Conservation (phyloP, 106 monocot species). For the Dendrobium officinale region DNA sequence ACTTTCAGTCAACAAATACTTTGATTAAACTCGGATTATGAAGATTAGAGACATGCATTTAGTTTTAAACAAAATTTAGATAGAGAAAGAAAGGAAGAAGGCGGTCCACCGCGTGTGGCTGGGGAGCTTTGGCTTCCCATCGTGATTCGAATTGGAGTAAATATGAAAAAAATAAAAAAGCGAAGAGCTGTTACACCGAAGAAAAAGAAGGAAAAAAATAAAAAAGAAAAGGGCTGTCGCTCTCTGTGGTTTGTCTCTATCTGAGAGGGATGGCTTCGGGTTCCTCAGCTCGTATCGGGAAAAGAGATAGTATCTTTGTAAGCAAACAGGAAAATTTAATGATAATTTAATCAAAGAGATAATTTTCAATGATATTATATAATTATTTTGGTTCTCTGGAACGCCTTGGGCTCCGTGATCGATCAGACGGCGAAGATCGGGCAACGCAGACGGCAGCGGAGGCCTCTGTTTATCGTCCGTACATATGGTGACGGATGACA, state of each 20-base stretch:
- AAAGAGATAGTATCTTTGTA: conserved; percentile 7
- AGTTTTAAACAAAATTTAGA: not conserved
- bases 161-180: not conserved
- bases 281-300: conserved; percentile 11
- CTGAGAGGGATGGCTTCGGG: conserved; percentile 1
- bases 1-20: too few species aligned
- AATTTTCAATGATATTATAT: not conserved
- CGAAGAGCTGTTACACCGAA: not conserved
- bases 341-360: not conserved
- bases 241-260: conserved; percentile 10
- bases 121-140: not conserved
- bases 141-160: not conserved
- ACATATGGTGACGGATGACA: not conserved
- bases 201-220: not conserved
- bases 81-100: not conserved
- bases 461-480: not conserved
- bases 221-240: conserved; percentile 5
- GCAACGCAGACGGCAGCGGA: not conserved
- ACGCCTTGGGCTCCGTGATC: not conserved
- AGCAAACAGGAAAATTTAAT: not conserved
- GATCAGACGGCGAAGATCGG: not conserved
- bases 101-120: not conserved
- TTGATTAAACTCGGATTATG: too few species aligned
- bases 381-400: not conserved
- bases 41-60: not conserved